phyloP scores from a whole-genome alignment of 371 early-diverging fungal species.

The Actinomucor elegans region DNA sequence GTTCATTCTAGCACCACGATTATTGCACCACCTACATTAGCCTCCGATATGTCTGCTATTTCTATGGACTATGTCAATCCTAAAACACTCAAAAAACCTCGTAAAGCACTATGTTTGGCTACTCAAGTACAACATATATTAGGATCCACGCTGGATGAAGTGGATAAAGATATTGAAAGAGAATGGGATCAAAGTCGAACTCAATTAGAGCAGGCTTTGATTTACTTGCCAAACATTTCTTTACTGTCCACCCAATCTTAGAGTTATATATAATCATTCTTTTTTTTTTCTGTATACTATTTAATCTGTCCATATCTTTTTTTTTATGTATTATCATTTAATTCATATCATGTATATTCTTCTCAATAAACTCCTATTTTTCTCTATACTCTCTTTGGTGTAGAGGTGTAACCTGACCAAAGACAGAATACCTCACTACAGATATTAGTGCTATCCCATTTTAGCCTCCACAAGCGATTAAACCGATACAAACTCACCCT shows the following conservation, averaged over 20 bases:
- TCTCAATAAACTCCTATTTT: too few relatives aligned
- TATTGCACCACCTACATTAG: slow-evolving; percentile 7
- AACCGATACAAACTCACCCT: too few relatives aligned
- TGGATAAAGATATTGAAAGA: slow-evolving; percentile 11
- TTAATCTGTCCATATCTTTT: too few relatives aligned
- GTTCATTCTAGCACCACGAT: slow-evolving; percentile 17
- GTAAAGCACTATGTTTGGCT: background rate
- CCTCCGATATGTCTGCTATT: background rate
- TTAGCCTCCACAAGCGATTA: too few relatives aligned
- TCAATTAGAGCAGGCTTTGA: background rate
- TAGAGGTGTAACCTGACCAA: too few relatives aligned
- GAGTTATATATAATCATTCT: background rate
- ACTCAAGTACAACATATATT: slow-evolving; percentile 1
- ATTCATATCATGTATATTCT: too few relatives aligned
- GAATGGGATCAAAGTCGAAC: slow-evolving; percentile 11
- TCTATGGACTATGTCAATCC: slow-evolving; percentile 3
- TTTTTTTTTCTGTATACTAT: background rate
- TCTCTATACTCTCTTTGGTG: too few relatives aligned
- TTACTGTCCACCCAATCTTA: background rate
- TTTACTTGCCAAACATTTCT: slow-evolving; percentile 1
- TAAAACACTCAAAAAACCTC: background rate
- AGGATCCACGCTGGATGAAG: slow-evolving; percentile 2
- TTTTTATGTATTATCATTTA: too few relatives aligned
- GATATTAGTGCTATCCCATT: too few relatives aligned
- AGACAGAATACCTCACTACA: too few relatives aligned